Conservation (phyloP, 2,329 filamentous ascomycete species). For the Fusarium gaditjirri region DNA sequence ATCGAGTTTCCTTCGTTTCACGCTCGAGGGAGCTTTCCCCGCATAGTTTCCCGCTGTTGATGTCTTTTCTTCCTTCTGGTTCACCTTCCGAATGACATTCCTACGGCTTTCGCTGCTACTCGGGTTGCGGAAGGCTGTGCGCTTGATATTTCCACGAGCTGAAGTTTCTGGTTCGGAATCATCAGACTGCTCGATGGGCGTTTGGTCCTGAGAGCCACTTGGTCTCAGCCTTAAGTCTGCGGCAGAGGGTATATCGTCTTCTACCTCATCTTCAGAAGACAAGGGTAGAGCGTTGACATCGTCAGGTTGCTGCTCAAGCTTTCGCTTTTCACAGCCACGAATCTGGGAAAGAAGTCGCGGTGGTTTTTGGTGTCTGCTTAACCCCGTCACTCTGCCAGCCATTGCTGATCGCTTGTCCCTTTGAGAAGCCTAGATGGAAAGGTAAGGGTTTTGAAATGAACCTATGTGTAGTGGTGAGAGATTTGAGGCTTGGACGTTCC, state of each 20-base stretch:
- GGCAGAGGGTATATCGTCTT: constrained; percentile 8
- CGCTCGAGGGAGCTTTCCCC: constrained; percentile 8
- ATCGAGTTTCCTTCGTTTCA: constrained; percentile 30
- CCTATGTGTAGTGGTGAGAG: neutral
- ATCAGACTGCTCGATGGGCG: constrained; percentile 17
- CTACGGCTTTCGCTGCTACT: constrained; percentile 1
- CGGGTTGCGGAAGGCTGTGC: constrained; percentile 46
- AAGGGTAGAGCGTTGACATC: constrained; percentile 43
- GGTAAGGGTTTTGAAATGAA: neutral
- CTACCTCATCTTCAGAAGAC: constrained; percentile 45
- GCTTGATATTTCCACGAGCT: constrained; percentile 47
- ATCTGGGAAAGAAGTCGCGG: constrained; percentile 28
- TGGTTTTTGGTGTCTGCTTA: constrained; percentile 33
- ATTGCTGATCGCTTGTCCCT: neutral
- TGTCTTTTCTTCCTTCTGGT: neutral
- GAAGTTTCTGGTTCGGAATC: constrained; percentile 44
- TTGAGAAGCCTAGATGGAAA: neutral
- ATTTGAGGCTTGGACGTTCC: neutral
- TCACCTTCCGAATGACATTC: constrained; percentile 3
- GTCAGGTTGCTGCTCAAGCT: constrained; percentile 21
- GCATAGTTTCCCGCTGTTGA: neutral
- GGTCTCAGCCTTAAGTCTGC: neutral
- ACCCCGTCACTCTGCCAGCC: constrained; percentile 30
- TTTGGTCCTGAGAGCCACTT: neutral
- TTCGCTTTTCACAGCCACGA: constrained; percentile 4